Conservation (phyloP, 352 stramenopile genomes). For the Phytopythium litorale region DNA sequence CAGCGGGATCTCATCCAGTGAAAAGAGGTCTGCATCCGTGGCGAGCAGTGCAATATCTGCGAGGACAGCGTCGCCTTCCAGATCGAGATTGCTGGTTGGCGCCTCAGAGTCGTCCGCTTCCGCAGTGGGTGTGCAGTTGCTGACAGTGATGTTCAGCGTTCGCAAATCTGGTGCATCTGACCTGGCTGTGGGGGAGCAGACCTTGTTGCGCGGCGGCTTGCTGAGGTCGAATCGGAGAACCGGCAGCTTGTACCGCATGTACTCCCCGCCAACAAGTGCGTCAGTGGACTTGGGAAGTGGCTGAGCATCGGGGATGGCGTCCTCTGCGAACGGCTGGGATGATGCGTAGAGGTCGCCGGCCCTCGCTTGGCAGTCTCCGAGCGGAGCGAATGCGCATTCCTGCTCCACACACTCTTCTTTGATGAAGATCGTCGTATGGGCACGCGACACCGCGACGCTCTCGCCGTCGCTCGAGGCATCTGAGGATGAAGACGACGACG, state of each 20-base stretch:
- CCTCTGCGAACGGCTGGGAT: slow-evolving; percentile 6
- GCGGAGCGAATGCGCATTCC: not conserved
- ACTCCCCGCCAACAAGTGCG: not conserved
- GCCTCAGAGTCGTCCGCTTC: not conserved
- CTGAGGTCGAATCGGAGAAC: slow-evolving; percentile 2
- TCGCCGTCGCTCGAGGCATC: not conserved
- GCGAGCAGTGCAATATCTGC: slow-evolving; percentile 1
- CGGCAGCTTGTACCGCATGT: not conserved
- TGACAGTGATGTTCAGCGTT: not conserved
- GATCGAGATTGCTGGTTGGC: not conserved
- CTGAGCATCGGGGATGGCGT: not conserved
- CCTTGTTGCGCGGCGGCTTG: not conserved
- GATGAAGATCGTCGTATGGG: not conserved
- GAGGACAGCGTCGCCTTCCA: not conserved
- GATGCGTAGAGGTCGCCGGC: not conserved
- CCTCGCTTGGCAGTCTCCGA: not conserved
- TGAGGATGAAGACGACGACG: not conserved
- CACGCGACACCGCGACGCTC: not conserved
- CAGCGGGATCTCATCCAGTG: slow-evolving; percentile 1
- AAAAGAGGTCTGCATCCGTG: not conserved
- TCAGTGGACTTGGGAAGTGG: not conserved
- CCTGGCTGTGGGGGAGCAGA: not conserved
- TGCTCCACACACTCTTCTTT: not conserved
- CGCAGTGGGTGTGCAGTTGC: not conserved
- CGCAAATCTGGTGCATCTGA: not conserved